Conservation (phyloP, 1,139 yeast genomes). For the Taiozyma sp. region DNA sequence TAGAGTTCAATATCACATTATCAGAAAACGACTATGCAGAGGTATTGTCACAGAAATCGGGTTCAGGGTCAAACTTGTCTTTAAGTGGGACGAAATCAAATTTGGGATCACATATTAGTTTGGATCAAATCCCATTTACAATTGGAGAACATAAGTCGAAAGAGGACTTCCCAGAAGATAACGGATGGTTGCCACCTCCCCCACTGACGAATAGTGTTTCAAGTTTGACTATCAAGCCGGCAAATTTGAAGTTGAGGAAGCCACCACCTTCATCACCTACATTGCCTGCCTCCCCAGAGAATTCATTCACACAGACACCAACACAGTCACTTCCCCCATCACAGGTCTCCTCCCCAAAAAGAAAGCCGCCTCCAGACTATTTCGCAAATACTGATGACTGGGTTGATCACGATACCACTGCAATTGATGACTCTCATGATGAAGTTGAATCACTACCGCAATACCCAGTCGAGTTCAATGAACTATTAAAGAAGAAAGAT, state of each 20-base stretch:
- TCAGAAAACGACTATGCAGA: not conserved
- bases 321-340: not conserved
- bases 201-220: not conserved
- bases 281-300: not conserved
- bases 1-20: not conserved
- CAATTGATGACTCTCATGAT: not conserved
- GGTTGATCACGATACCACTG: not conserved
- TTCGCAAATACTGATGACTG: not conserved
- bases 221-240: not conserved
- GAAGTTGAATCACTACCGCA: slow-evolving; percentile 19
- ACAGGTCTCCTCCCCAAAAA: slow-evolving; percentile 14
- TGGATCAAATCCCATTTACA: slow-evolving; percentile 2
- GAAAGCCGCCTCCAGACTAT: slow-evolving; percentile 21
- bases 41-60: not conserved
- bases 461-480: slow-evolving; percentile 17
- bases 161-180: not conserved
- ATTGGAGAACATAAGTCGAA: not conserved
- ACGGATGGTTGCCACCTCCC: not conserved
- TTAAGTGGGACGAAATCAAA: not conserved
- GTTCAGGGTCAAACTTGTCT: not conserved
- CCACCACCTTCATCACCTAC: slow-evolving; percentile 11
- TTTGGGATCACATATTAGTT: not conserved
- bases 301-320: not conserved
- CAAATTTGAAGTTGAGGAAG: slow-evolving; percentile 1
- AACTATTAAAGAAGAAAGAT: slow-evolving; percentile 1